Evolutionary conservation across 768 basidiomycete species (phyloP), one percentile per base, ranked within the genome.

Genomic region (Cubamyces lactineus): DNA sequence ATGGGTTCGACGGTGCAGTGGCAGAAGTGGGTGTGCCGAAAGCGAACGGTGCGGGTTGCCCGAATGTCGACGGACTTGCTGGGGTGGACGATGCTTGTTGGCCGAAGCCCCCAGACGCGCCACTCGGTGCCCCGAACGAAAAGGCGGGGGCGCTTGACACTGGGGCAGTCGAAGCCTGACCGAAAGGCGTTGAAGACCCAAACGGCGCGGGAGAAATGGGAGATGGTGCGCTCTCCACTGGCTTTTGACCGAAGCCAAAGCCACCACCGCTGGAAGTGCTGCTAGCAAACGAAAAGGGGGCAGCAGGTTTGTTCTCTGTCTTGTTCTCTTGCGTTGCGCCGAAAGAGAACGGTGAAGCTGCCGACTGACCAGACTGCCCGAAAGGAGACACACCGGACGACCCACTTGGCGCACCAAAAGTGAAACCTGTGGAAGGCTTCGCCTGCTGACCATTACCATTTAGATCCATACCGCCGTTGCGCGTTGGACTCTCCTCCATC

Each of bases 401-500:
- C 34, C 74, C 65, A 45, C 72, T 75, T n/a, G 76, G 71, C 24
- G 71, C 52, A 16, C 71, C 71, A 65, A 88, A 87, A 0, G 81
- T 70, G 67, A 89, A 71, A 8, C 66, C 69, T 21, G 47, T 51
- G 4, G 65, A 61, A 8, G 60, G 56, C 55, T 65, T 66, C 60
- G 46, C 24, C 12, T 40, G 47, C 48, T 53, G 60, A 57, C 59
- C 66, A 8, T 63, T 57, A 26, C 49, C 53, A 62, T 80, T 83
- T 23, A 75, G 64, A 50, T 82, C 82, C 68, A 84, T 75, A 9
- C 87, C 69, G 40, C 55, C 61, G 15, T 70, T 87, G 61, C 89
- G 80, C 2, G 83, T 85, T 1, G 91, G 91, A 66, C 91, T 92
- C 73, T 92, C 91, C 42, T 92, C 91, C 91, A 92, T 92, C 58